Conservation (phyloP, 2,329 filamentous ascomycete species). For the Phialophora chinensis region DNA sequence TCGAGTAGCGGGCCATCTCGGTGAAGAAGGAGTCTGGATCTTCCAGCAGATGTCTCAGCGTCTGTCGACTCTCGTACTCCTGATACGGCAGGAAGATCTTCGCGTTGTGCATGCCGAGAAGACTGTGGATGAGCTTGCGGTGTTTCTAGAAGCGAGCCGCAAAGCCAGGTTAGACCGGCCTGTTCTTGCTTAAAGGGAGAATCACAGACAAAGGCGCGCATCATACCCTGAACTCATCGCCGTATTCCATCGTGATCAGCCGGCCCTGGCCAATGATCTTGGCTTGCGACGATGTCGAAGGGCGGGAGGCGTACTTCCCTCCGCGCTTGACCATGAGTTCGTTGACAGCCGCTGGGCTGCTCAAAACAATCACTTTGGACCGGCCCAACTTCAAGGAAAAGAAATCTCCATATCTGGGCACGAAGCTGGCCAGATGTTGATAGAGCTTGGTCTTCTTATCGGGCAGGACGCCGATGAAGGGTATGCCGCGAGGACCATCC, state of each 20-base stretch:
- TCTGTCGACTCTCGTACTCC: conserved; percentile 27
- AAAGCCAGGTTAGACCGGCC: neutral
- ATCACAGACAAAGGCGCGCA: neutral
- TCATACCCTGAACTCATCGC: conserved; percentile 25
- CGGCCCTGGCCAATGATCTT: conserved; percentile 21
- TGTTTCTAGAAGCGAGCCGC: conserved; percentile 18
- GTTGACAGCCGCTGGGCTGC: conserved; percentile 24
- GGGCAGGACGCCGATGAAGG: conserved; percentile 18
- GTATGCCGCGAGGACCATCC: conserved; percentile 15
- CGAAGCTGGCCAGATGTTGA: conserved; percentile 17
- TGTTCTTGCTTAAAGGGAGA: neutral
- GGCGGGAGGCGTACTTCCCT: conserved; percentile 25
- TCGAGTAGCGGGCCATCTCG: conserved; percentile 26
- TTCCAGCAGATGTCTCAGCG: conserved; percentile 28
- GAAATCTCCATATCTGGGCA: conserved; percentile 26
- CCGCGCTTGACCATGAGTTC: conserved; percentile 28
- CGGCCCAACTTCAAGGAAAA: conserved; percentile 24
- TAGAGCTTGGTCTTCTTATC: conserved; percentile 10
- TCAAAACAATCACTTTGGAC: conserved; percentile 25
- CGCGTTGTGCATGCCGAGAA: conserved; percentile 24
- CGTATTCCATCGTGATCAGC: conserved; percentile 23
- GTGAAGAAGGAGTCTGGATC: conserved; percentile 14
- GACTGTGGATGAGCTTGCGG: conserved; percentile 19
- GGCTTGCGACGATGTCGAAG: conserved; percentile 16
- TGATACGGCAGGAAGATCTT: conserved; percentile 29